Evolutionary conservation across 2,329 filamentous ascomycete genomes (phyloP), one percentile per base, ranked within the genome.

Genomic region (Fusarium fujikuroi): DNA sequence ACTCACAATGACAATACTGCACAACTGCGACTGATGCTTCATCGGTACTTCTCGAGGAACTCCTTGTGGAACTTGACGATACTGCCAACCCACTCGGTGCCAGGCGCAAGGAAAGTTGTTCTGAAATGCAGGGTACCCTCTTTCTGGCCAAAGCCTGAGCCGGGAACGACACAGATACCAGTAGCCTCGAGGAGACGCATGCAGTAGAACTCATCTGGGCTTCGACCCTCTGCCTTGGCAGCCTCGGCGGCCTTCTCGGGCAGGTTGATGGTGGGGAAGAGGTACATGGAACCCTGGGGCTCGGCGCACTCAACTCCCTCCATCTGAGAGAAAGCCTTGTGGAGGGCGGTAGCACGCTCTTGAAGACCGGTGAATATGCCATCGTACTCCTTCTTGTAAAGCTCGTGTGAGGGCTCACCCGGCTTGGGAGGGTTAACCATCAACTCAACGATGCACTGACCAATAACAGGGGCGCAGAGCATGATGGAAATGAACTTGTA

Each of bases 401-500:
- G 89, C 73, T 91, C 90, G 83, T 93, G 93, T 75, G 93, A 97
- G 21, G 94, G 93, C 68, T 97, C 92, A 66, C 96, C 95, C 77
- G 91, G 84, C 79, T 89, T 88, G 43, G 96, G 96, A 60, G 96
- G 96, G 87, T 98, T 98, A 79, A 98, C 95, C 95, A 98, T 98
- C 81, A 97, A 86, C 86, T 98, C 96, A 70, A 99, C 93, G 53
- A 98, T 88, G 85, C 96, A 98, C 87, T 99, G 96, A 69, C 95
- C 95, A 75, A 97, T 90, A 77, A 99, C 96, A 32, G 96, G 95
- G 57, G 96, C 92, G 85, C 96, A 99, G 75, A 99, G 92, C 85
- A 93, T 95, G 85, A 99, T 98, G 82, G 93, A 96, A 80, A 98
- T 93, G 82, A 97, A 97, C 87, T 99, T 99, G 91, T 98, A 98